These are phyloP conservation scores for Akanthomyces lecanii DNA, from an alignment of 2,329 filamentous ascomycete genomes.

Conservation along the genomic window DNA sequence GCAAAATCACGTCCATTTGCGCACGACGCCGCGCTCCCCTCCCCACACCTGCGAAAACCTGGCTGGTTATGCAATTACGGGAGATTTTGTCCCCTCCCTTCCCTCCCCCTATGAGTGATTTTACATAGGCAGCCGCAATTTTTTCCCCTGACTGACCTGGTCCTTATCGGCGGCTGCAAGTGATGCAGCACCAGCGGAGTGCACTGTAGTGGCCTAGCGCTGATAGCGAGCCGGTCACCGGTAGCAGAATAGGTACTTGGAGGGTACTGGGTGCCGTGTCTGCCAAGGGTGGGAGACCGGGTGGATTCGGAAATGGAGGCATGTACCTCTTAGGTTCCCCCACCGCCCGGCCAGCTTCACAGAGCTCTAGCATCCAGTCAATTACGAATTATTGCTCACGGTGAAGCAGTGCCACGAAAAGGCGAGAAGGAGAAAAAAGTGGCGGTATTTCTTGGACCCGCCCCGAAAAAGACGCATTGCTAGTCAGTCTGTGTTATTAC, in stretches of 20 bases:
- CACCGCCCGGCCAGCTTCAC: not conserved
- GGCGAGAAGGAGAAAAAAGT: not conserved
- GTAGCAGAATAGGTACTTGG: not conserved
- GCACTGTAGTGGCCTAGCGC: slow-evolving; percentile 9
- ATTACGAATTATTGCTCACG: not conserved
- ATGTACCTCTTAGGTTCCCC: not conserved
- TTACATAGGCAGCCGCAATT: not conserved
- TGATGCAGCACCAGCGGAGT: slow-evolving; percentile 9
- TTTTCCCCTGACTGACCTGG: not conserved
- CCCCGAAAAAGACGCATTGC: slow-evolving; percentile 4
- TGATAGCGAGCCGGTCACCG: not conserved
- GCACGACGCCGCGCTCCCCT: slow-evolving; percentile 2
- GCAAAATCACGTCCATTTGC: not conserved
- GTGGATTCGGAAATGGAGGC: not conserved
- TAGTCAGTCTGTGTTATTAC: not conserved
- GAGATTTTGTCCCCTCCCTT: not conserved
- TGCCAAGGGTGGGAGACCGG: not conserved
- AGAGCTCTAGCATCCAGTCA: not conserved
- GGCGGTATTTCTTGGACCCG: slow-evolving; percentile 5
- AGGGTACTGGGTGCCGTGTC: not conserved
- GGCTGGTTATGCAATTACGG: slow-evolving; percentile 10
- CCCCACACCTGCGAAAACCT: not conserved
- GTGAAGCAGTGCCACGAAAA: not conserved
- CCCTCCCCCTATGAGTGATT: slow-evolving; percentile 5
- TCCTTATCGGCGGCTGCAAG: slow-evolving; percentile 14